Evolutionary conservation across 805 yeast species (phyloP).

Genomic region (Helenozyma rhizophorensis): DNA sequence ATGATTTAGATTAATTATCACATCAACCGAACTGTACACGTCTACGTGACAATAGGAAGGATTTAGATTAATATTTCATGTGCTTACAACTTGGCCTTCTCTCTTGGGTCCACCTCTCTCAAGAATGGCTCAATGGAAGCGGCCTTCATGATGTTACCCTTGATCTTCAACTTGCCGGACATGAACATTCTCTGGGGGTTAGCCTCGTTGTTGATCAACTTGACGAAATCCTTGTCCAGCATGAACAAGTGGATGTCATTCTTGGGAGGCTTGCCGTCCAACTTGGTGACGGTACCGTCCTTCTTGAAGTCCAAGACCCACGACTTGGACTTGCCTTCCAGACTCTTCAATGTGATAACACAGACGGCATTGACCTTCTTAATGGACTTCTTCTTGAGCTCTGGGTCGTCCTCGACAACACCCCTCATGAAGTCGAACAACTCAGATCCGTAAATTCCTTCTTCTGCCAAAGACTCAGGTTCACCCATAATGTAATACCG

Average conservation of each 20-base stretch:
- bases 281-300: constrained; percentile 42
- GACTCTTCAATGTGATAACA: constrained; percentile 46
- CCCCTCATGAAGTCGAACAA: constrained; percentile 21
- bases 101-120: constrained; percentile 6
- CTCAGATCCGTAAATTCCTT: constrained; percentile 17
- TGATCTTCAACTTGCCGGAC: constrained; percentile 6
- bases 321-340: constrained; percentile 46
- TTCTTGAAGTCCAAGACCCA: constrained; percentile 70
- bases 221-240: constrained; percentile 6
- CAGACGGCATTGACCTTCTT: constrained; percentile 13
- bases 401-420: constrained; percentile 19
- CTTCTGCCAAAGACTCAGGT: constrained; percentile 19
- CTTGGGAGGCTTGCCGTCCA: constrained; percentile 38
- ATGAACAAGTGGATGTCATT: constrained; percentile 6
- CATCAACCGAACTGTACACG: not conserved
- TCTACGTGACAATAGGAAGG: too few species aligned
- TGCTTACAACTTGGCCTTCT: constrained; percentile 5
- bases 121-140: constrained; percentile 7
- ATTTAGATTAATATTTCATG: not conserved
- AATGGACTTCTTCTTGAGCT: constrained; percentile 16
- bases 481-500: too few species aligned
- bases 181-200: constrained; percentile 7
- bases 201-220: constrained; percentile 8
- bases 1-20: too few species aligned
- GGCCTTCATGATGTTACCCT: constrained; percentile 10